These are phyloP conservation scores for Argentina anserina DNA, from an alignment of 306 rosid species.

Conservation along the genomic window DNA sequence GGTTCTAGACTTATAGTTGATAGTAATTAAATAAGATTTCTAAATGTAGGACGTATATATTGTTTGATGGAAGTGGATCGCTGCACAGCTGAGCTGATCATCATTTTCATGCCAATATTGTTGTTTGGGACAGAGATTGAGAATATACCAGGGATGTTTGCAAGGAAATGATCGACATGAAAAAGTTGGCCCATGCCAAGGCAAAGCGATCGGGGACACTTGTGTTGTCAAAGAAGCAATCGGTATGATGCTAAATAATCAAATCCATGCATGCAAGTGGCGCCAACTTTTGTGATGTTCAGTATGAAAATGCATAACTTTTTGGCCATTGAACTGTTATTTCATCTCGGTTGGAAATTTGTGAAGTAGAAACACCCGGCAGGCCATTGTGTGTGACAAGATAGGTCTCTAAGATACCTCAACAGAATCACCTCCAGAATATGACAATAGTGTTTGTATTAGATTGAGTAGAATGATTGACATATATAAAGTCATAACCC, in stretches of 20 bases:
- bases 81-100: neutral
- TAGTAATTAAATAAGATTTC: too few relatives aligned
- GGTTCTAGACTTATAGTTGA: too few relatives aligned
- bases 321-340: neutral
- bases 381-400: neutral
- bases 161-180: neutral
- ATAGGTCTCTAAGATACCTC: neutral
- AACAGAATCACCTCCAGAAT: neutral
- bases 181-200: neutral
- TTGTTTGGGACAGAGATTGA: neutral
- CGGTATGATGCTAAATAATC: too few relatives aligned
- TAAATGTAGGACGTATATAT: too few relatives aligned
- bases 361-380: neutral
- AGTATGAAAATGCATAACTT: too few relatives aligned
- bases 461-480: neutral
- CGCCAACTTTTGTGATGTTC: neutral
- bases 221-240: neutral
- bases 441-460: neutral
- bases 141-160: neutral
- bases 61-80: neutral
- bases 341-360: too few relatives aligned
- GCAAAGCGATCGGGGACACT: neutral
- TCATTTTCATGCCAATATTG: neutral
- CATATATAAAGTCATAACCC: neutral
- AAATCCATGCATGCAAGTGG: neutral